A percentile compares a stretch with the other conserved stretches of the same genome.
These are phyloP conservation scores for Rubroboletus pulcherrimus DNA, from an alignment of 768 basidiomycete genomes.

Conservation along the genomic window DNA sequence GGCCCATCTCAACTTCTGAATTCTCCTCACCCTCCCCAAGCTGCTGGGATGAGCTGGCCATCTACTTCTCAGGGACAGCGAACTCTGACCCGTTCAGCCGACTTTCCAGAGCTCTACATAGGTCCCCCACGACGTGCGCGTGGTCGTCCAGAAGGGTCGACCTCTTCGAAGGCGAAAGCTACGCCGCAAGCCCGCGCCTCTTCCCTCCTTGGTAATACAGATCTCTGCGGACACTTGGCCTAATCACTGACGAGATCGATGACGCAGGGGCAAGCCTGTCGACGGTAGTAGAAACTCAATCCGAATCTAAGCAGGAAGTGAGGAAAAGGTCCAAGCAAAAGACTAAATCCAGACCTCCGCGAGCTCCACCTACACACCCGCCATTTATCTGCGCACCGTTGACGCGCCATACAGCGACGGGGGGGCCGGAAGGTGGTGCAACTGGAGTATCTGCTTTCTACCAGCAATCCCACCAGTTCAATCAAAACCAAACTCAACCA, in stretches of 20 bases:
- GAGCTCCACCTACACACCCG: slow-evolving; percentile 18
- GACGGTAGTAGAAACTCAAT: background rate
- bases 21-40: slow-evolving; percentile 15
- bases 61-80: slow-evolving; percentile 2
- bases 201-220: slow-evolving; percentile 6
- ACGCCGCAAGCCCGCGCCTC: slow-evolving; percentile 16
- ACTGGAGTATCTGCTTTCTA: background rate
- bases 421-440: background rate
- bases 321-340: slow-evolving; percentile 15
- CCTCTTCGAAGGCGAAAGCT: slow-evolving; percentile 44
- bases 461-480: slow-evolving; percentile 1
- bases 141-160: slow-evolving; percentile 38
- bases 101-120: slow-evolving; percentile 34
- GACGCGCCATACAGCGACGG: slow-evolving; percentile 2
- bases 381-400: slow-evolving; percentile 29
- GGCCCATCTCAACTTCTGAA: slow-evolving; percentile 1
- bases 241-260: slow-evolving; percentile 1
- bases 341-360: slow-evolving; percentile 20
- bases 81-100: slow-evolving; percentile 30
- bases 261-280: slow-evolving; percentile 9
- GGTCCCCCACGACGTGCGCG: slow-evolving; percentile 34
- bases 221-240: background rate
- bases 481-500: slow-evolving; percentile 2
- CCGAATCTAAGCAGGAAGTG: background rate
- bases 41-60: background rate